These are phyloP conservation scores for Blastobotrys buckinghamii DNA, from an alignment of 1,139 yeast species.

Conservation along the genomic window DNA sequence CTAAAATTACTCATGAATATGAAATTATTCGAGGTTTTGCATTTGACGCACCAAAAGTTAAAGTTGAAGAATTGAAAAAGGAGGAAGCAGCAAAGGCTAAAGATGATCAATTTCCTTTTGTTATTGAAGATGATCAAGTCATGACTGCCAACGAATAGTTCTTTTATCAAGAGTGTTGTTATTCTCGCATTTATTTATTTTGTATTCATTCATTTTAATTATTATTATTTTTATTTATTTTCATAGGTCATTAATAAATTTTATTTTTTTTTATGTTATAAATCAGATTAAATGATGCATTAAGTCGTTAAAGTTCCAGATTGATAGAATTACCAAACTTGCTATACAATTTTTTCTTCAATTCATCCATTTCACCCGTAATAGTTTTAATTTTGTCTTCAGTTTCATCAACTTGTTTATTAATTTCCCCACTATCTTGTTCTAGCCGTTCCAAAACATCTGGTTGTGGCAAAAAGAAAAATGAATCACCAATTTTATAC, in stretches of 20 bases:
- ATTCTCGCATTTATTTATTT: no score
- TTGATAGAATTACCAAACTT: conserved; percentile 89
- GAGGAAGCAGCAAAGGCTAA: conserved; percentile 17
- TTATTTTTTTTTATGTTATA: conserved; percentile 5
- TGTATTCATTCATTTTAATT: neutral
- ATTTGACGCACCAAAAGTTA: conserved; percentile 31
- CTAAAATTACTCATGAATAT: conserved; percentile 38
- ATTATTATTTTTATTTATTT: neutral
- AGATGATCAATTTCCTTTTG: conserved; percentile 34
- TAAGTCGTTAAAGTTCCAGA: no score
- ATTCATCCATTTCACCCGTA: conserved; percentile 48
- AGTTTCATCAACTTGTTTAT: conserved; percentile 42
- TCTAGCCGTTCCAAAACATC: conserved; percentile 65
- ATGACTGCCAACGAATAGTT: neutral
- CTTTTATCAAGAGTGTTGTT: no score
- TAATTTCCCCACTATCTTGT: conserved; percentile 48
- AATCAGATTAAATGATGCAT: no score
- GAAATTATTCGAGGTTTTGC: conserved; percentile 37
- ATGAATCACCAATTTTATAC: conserved; percentile 71
- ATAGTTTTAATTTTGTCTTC: conserved; percentile 47
- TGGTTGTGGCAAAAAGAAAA: conserved; percentile 58
- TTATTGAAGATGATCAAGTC: conserved; percentile 36
- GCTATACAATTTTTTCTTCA: conserved; percentile 73
- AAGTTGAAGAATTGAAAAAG: conserved; percentile 24
- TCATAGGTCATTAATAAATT: neutral